phyloP scores from a whole-genome alignment of 1,139 yeast genomes.

The Geotrichum bryndzae region DNA sequence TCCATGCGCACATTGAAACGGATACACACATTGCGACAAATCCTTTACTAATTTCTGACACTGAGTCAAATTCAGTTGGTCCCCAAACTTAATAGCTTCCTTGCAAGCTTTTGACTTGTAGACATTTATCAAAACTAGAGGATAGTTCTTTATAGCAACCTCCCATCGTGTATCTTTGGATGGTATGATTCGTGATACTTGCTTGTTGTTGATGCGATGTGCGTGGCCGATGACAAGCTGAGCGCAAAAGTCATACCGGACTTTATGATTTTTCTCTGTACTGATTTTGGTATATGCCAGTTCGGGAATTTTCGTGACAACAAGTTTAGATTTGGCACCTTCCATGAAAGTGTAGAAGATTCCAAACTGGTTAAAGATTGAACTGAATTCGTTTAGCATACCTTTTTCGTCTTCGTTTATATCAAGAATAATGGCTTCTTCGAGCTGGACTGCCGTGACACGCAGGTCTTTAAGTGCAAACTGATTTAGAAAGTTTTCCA shows the following conservation, averaged over 20 bases:
- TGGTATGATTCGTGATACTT: conserved; percentile 14
- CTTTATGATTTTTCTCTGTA: background rate
- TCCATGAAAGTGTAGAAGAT: conserved; percentile 15
- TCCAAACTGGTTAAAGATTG: conserved; percentile 24
- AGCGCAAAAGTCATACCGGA: conserved; percentile 15
- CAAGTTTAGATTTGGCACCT: background rate
- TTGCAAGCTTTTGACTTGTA: conserved; percentile 66
- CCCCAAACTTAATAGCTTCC: conserved; percentile 67
- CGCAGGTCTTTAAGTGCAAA: conserved; percentile 6
- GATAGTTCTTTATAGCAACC: conserved; percentile 20
- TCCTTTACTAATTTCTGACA: conserved; percentile 43
- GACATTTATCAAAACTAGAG: conserved; percentile 40
- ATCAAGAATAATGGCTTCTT: conserved; percentile 24
- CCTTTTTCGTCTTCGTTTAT: conserved; percentile 33
- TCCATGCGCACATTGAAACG: conserved; percentile 86
- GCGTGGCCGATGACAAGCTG: conserved; percentile 19
- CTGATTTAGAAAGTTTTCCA: conserved; percentile 42
- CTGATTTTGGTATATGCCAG: conserved; percentile 10
- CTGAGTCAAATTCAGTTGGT: conserved; percentile 39
- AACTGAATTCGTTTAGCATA: conserved; percentile 14
- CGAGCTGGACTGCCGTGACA: conserved; percentile 8
- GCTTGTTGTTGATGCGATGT: conserved; percentile 16
- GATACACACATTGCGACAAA: conserved; percentile 48
- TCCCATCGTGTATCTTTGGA: conserved; percentile 13
- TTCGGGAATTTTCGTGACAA: conserved; percentile 24